Base-by-base conservation (phyloP, 495 filamentous ascomycete genomes). In the Annulohypoxylon maeteangense region DNA sequence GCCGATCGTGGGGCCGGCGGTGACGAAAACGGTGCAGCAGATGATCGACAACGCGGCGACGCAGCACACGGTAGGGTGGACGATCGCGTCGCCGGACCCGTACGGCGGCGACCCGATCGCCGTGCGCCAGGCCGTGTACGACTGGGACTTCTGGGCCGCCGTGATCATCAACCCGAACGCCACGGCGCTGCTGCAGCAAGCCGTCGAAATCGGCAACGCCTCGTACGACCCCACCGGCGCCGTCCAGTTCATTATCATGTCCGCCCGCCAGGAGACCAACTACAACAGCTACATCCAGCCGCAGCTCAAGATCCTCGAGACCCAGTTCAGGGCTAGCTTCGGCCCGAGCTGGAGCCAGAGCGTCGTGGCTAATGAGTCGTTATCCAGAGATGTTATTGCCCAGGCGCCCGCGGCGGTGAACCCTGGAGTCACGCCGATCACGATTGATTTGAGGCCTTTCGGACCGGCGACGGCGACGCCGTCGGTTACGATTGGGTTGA, bases 111-210 rank as follows among this genome's bases (percentile, higher is more conserved):
- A 90, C 70, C 86, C 87, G 0, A 82, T 86, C 62, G 80, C 80
- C 7, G 89, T 92, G 11, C 85, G 89, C 3, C 83, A 88, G 67
- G 84, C 79, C 11, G 80, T 92, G 23, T 92, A 86, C 74, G 83
- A 92, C 55, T 85, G 87, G 60, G 76, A 90, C 18, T 84, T 85
- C 16, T 91, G 86, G 80, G 89, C 86, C 0, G 90, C 90, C 3
- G 81, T 93, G 27, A 83, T 91, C 58, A 79, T 92, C 69, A 89
- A 90, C 67, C 61, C 88, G 8, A 91, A 92, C 68, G 90, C 90
- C 0, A 92, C 89, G 0, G 76, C 82, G 1, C 76, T 91, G 16
- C 81, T 92, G 8, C 83, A 83, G 48, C 71, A 79, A n/a, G 89
- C 90, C 0, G 79, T 91, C 6, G 74, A 78, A 3, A 83, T 75